Percentiles rank a stretch among this genome's conserved stretches.
Conservation (phyloP, 306 rosid species). For the Cercis canadensis region DNA sequence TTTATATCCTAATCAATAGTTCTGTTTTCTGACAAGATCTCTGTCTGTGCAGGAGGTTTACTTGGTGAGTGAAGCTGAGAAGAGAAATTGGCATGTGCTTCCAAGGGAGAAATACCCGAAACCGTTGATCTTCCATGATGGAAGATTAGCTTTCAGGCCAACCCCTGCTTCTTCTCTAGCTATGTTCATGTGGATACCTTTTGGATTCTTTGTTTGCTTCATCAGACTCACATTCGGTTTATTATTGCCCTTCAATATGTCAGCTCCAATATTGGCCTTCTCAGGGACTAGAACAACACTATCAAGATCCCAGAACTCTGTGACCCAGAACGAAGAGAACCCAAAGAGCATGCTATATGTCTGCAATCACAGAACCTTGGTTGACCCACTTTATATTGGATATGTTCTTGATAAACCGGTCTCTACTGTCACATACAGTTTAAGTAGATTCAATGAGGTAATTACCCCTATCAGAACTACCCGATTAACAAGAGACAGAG, state of each 20-base stretch:
- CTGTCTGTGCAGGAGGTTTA: constrained; percentile 48
- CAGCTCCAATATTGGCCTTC: constrained; percentile 61
- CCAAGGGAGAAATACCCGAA: constrained; percentile 64
- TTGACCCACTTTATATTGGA: constrained; percentile 68
- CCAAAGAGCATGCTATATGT: constrained; percentile 58
- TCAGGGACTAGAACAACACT: constrained; percentile 53
- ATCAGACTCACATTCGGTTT: constrained; percentile 44
- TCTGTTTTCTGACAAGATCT: background rate
- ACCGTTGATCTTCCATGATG: constrained; percentile 77
- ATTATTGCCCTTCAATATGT: constrained; percentile 47
- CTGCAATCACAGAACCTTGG: constrained; percentile 81
- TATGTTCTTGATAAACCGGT: constrained; percentile 41
- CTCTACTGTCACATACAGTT: constrained; percentile 66
- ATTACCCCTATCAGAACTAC: constrained; percentile 60
- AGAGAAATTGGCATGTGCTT: constrained; percentile 55
- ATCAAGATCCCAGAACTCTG: constrained; percentile 23
- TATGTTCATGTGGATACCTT: constrained; percentile 68
- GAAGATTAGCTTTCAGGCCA: constrained; percentile 75
- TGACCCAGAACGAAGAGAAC: background rate
- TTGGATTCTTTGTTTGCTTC: constrained; percentile 53
- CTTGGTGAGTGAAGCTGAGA: constrained; percentile 60
- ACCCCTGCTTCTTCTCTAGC: constrained; percentile 50
- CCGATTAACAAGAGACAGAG: constrained; percentile 58
- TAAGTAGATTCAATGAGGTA: constrained; percentile 58
- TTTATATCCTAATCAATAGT: background rate